These are phyloP conservation scores for Excoecaria agallocha DNA, from an alignment of 345 rosid genomes.

Conservation along the genomic window DNA sequence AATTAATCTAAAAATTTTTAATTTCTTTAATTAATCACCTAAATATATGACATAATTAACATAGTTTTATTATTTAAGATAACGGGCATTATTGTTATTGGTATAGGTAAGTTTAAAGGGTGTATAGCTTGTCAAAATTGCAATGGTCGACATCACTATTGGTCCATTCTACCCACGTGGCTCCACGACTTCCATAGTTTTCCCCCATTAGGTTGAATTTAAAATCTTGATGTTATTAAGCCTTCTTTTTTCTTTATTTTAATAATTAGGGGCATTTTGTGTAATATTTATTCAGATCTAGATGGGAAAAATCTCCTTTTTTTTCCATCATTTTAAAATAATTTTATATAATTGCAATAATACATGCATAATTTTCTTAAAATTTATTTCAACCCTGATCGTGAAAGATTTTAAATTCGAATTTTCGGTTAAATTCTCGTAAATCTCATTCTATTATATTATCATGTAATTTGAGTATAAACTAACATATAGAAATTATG, in stretches of 20 bases:
- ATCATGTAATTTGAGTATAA: too few relatives aligned
- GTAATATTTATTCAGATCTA: background rate
- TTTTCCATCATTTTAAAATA: background rate
- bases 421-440: too few relatives aligned
- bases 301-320: background rate
- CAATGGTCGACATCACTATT: conserved; percentile 25
- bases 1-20: too few relatives aligned
- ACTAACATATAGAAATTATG: too few relatives aligned
- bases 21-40: too few relatives aligned
- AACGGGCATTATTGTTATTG: background rate
- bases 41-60: too few relatives aligned
- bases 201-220: conserved; percentile 5
- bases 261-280: conserved; percentile 16
- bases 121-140: conserved; percentile 19
- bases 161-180: conserved; percentile 28
- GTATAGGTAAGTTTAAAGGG: conserved; percentile 6
- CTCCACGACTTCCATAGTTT: conserved; percentile 22
- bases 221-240: background rate
- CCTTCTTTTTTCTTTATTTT: background rate
- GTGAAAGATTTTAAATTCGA: too few relatives aligned
- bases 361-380: too few relatives aligned
- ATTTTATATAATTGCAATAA: too few relatives aligned
- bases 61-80: too few relatives aligned
- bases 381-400: too few relatives aligned
- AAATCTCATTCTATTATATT: too few relatives aligned